Base-by-base conservation (phyloP, 495 filamentous ascomycete species). In the Cudoniella acicularis region DNA sequence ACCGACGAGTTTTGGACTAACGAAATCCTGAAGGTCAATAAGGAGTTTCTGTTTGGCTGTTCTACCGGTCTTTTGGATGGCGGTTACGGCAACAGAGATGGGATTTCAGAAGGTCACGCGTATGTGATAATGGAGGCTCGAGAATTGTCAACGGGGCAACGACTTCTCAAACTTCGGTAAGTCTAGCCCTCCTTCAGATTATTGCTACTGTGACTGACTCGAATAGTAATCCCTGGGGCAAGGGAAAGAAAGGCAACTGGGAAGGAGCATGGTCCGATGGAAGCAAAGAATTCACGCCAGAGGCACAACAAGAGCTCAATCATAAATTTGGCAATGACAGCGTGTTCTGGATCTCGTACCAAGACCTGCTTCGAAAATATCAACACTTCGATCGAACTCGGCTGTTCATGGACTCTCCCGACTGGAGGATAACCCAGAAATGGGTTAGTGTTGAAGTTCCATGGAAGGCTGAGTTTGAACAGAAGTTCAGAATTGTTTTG, bases 1-100 rank as follows among this genome's bases (percentile, higher is more conserved):
- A 92, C 86, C 53, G 85, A 97, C 36, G 77, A 82, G 21, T 96
- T 97, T 69, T 98, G 93, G 93, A 84, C 77, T 1, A 85, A 96
- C 23, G 89, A 95, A 69, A 76, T 97, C 10, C 80, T 88, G 72
- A 85, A 88, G 59, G 91, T 92, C 56, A 96, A 96, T 69, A 73
- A 91, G 52, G 83, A 92, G 53, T 96, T 94, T 63, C 75, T 98
- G 16, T 98, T 96, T 73, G 89, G 90, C 40, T 94, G 90, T 64
- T 83, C 79, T 1, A 90, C 87, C 1, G 87, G 87, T 1, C 82
- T 77, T 20, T 24, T 63, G 0, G 56, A 58, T 20, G 56, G 47
- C 11, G 56, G 48, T 22, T 60, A 63, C 49, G 72, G 77, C 26
- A 70, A 76, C 40, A 77, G 88, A 25, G 88, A 88, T 64, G 91